phyloP scores from a whole-genome alignment of 495 filamentous ascomycete species.

The Thermochaetoides thermophila region DNA sequence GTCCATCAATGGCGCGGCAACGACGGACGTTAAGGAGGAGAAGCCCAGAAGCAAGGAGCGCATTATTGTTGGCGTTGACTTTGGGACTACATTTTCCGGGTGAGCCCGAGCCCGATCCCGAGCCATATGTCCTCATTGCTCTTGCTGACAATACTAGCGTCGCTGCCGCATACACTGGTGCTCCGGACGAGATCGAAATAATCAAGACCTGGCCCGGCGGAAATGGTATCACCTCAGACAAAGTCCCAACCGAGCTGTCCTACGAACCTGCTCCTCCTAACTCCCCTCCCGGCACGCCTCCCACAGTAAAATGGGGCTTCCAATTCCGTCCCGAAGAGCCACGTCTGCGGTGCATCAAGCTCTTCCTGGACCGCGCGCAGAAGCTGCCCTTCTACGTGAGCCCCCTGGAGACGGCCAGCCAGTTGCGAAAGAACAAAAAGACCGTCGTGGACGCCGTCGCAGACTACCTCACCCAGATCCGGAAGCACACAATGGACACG shows the following conservation, averaged over 20 bases:
- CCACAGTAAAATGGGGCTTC: conserved; percentile 55
- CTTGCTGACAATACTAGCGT: conserved; percentile 30
- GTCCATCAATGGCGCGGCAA: conserved; percentile 39
- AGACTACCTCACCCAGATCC: conserved; percentile 55
- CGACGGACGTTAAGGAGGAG: conserved; percentile 34
- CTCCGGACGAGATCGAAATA: conserved; percentile 63
- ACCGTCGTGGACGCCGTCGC: conserved; percentile 45
- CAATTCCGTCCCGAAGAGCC: conserved; percentile 62
- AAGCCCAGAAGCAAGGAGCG: conserved; percentile 34
- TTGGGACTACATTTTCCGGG: conserved; percentile 59
- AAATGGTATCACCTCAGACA: conserved; percentile 56
- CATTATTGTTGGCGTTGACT: conserved; percentile 52
- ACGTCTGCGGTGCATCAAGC: conserved; percentile 62
- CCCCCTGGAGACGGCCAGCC: conserved; percentile 56
- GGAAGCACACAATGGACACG: conserved; percentile 60
- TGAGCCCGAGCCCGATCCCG: conserved; percentile 16
- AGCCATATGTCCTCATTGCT: background rate
- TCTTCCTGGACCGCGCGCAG: conserved; percentile 64
- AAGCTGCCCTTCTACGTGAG: conserved; percentile 65
- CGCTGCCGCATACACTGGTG: conserved; percentile 59
- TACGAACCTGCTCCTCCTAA: conserved; percentile 34
- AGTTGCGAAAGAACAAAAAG: conserved; percentile 49
- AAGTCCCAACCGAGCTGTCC: conserved; percentile 49
- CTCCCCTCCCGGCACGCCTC: conserved; percentile 18
- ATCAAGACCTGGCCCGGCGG: conserved; percentile 73